Percentiles rank a stretch among this genome's conserved stretches.
Evolutionary conservation across 2,329 filamentous ascomycete genomes (phyloP).

Genomic region (Calonectria ilicicola): DNA sequence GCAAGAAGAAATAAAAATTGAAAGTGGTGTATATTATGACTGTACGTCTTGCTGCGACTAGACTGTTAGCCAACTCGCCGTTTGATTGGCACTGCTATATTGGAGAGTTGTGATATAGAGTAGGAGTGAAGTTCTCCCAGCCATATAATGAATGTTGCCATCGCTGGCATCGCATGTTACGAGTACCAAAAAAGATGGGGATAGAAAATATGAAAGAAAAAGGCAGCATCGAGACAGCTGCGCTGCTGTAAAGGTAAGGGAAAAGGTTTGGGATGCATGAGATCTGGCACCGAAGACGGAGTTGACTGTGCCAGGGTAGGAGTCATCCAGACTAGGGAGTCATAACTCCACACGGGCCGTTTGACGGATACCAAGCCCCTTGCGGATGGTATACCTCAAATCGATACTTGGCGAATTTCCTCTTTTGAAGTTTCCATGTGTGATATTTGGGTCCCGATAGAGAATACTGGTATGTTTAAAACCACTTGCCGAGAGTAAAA

Average conservation of each 20-base stretch:
- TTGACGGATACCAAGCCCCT: neutral
- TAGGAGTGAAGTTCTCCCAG: neutral
- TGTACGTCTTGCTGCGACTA: conserved; percentile 5
- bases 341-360: neutral
- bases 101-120: conserved; percentile 3
- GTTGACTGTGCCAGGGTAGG: neutral
- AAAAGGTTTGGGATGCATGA: neutral
- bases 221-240: neutral
- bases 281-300: neutral
- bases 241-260: neutral
- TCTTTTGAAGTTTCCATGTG: neutral
- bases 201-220: neutral
- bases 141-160: conserved; percentile 15
- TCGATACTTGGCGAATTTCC: neutral
- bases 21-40: neutral
- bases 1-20: conserved; percentile 58
- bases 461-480: no score
- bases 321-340: neutral
- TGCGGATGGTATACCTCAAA: neutral
- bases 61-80: conserved; percentile 6
- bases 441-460: neutral
- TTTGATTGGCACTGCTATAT: neutral
- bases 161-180: neutral
- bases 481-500: no score
- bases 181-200: neutral